These are phyloP conservation scores for Debaryomyces robertsiae DNA, from an alignment of 1,139 yeast genomes.

Conservation along the genomic window DNA sequence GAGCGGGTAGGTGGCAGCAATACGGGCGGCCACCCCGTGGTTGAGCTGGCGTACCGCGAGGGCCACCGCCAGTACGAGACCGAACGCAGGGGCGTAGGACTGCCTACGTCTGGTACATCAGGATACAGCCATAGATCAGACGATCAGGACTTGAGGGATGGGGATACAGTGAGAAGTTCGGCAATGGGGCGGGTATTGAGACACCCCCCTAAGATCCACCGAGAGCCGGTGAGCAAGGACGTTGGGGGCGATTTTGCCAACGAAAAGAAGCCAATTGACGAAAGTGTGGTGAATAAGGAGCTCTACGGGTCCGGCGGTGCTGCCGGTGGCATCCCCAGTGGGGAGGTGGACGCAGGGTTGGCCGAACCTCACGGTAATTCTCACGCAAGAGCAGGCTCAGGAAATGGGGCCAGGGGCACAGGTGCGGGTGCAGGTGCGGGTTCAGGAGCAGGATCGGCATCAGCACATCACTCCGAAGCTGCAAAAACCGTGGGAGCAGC, in stretches of 20 bases:
- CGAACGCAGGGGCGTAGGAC: background rate
- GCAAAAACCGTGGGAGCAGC: constrained; percentile 9
- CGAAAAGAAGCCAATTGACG: constrained; percentile 34
- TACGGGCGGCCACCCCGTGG: constrained; percentile 5
- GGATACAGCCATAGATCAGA: background rate
- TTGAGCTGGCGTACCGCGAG: constrained; percentile 26
- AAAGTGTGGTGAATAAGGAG: constrained; percentile 17
- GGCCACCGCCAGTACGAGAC: constrained; percentile 25
- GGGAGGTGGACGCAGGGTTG: too few relatives aligned
- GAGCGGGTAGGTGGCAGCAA: background rate
- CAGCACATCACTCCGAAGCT: constrained; percentile 7
- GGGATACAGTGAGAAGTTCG: constrained; percentile 16
- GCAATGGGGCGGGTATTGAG: constrained; percentile 36
- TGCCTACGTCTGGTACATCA: background rate
- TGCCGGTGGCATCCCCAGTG: constrained; percentile 4
- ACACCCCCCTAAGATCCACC: constrained; percentile 33
- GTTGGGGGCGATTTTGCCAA: constrained; percentile 39
- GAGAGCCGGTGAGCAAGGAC: constrained; percentile 32
- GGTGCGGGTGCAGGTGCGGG: constrained; percentile 9
- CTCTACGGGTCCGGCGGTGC: constrained; percentile 4
- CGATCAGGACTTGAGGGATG: background rate
- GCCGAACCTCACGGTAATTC: constrained; percentile 2
- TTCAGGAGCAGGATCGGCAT: constrained; percentile 9
- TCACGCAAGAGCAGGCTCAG: background rate
- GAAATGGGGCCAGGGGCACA: constrained; percentile 8